phyloP scores from a whole-genome alignment of 1,284 basidiomycete genomes.

The Heterobasidion occidentale region DNA sequence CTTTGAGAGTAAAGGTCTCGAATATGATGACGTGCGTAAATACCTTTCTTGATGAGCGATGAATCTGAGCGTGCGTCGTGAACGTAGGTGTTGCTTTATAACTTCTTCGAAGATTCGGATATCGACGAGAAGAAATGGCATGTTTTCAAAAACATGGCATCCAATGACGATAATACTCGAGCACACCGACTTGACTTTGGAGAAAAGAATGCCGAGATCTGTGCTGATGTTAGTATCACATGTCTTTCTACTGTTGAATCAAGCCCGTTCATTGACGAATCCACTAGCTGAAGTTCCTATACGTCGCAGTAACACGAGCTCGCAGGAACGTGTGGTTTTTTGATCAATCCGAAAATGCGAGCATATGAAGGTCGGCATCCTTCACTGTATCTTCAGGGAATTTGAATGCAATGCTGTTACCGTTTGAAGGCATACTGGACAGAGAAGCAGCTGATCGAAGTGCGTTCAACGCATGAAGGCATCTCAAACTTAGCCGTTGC shows the following conservation, averaged over 20 bases:
- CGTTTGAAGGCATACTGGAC: constrained; percentile 39
- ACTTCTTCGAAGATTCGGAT: constrained; percentile 62
- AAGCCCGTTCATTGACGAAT: not conserved
- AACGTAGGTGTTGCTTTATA: constrained; percentile 55
- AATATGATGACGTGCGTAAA: constrained; percentile 58
- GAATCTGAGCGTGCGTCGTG: no score
- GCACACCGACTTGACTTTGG: constrained; percentile 43
- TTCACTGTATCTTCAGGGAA: not conserved
- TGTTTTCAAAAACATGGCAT: constrained; percentile 39
- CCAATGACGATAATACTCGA: constrained; percentile 12
- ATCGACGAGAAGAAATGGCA: constrained; percentile 48
- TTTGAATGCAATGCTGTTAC: not conserved
- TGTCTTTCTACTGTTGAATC: no score
- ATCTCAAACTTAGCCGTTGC: constrained; percentile 40
- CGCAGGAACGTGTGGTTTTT: constrained; percentile 62
- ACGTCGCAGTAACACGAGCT: constrained; percentile 65
- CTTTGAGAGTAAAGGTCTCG: constrained; percentile 68
- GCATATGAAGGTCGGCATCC: constrained; percentile 45
- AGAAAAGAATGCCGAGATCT: constrained; percentile 46
- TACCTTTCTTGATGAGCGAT: not conserved
- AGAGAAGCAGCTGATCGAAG: constrained; percentile 31
- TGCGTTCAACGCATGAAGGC: constrained; percentile 32
- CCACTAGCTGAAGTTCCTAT: constrained; percentile 52
- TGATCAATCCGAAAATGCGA: constrained; percentile 47
- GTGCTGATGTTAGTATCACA: constrained; percentile 39